Percentiles rank a stretch among this genome's conserved stretches.
phyloP scores from a whole-genome alignment of 768 basidiomycete genomes.

The Suillus tomentosus region DNA sequence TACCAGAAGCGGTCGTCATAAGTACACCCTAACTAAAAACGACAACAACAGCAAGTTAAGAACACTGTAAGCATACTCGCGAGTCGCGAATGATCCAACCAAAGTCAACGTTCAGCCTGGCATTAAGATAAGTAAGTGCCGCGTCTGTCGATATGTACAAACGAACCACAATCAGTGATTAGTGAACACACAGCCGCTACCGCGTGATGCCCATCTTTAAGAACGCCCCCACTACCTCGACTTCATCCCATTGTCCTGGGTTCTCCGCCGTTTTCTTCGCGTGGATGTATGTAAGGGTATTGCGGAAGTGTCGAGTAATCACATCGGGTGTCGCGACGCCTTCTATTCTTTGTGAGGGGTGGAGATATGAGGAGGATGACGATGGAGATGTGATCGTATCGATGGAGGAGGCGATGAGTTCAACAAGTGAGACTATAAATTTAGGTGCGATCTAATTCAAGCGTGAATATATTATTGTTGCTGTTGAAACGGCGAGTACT shows the following conservation, averaged over 20 bases:
- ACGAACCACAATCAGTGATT: not conserved
- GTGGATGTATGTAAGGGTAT: slow-evolving; percentile 84
- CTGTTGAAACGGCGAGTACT: slow-evolving; percentile 31
- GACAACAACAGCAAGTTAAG: slow-evolving; percentile 11
- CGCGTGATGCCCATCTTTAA: slow-evolving; percentile 85
- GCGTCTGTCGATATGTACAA: slow-evolving; percentile 4
- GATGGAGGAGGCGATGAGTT: slow-evolving; percentile 92
- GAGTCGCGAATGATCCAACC: not conserved
- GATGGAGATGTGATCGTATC: slow-evolving; percentile 81
- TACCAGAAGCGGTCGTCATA: not conserved
- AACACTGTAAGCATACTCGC: not conserved
- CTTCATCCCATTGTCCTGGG: slow-evolving; percentile 71
- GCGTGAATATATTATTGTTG: not conserved
- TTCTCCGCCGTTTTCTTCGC: slow-evolving; percentile 55
- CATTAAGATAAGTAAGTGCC: not conserved
- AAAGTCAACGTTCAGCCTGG: slow-evolving; percentile 1
- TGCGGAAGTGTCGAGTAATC: slow-evolving; percentile 92
- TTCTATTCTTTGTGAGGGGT: slow-evolving; percentile 88
- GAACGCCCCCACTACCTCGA: slow-evolving; percentile 85
- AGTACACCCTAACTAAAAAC: slow-evolving; percentile 6
- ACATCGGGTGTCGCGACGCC: slow-evolving; percentile 92
- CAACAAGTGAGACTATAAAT: slow-evolving; percentile 95
- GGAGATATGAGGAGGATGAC: slow-evolving; percentile 55
- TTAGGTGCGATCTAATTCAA: slow-evolving; percentile 79
- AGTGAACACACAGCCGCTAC: slow-evolving; percentile 29